Evolutionary conservation across 148 eudicot genomes (phyloP).

Genomic region (Nyssa sinensis): DNA sequence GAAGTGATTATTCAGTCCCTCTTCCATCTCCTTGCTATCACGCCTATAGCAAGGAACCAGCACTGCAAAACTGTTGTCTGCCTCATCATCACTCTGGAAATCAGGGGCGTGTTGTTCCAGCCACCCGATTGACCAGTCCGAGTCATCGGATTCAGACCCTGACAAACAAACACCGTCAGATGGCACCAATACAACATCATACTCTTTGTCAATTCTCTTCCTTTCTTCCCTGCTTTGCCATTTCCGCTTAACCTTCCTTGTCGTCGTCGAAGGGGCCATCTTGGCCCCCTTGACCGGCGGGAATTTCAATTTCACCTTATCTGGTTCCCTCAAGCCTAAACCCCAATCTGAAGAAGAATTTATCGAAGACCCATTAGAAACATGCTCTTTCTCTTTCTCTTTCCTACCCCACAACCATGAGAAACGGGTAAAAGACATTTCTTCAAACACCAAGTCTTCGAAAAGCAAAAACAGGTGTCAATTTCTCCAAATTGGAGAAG

Average conservation of each 20-base stretch:
- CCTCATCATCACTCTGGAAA: slow-evolving; percentile 84
- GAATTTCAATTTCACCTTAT: slow-evolving; percentile 49
- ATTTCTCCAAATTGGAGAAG: slow-evolving; percentile 7
- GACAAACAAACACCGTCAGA: slow-evolving; percentile 83
- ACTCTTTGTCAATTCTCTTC: slow-evolving; percentile 72
- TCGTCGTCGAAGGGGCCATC: slow-evolving; percentile 40
- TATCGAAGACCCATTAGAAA: slow-evolving; percentile 36
- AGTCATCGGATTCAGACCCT: slow-evolving; percentile 89
- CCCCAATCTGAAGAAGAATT: slow-evolving; percentile 51
- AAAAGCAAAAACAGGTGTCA: background rate
- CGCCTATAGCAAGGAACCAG: slow-evolving; percentile 82
- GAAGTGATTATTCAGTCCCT: slow-evolving; percentile 39
- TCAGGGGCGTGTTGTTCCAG: slow-evolving; percentile 85
- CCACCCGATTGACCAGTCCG: slow-evolving; percentile 99
- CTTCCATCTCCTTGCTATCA: slow-evolving; percentile 32
- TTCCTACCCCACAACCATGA: slow-evolving; percentile 53
- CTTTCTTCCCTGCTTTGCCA: slow-evolving; percentile 79
- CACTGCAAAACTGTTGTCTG: slow-evolving; percentile 83
- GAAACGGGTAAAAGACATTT: slow-evolving; percentile 53
- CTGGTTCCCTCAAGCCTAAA: slow-evolving; percentile 46
- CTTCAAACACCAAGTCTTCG: background rate
- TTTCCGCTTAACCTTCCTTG: slow-evolving; percentile 60
- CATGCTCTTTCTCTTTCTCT: slow-evolving; percentile 43
- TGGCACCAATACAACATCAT: slow-evolving; percentile 83
- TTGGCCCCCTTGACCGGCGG: slow-evolving; percentile 36